Evolutionary conservation across 2,329 filamentous ascomycete genomes (phyloP).

Genomic region (Fusarium protoensiforme): DNA sequence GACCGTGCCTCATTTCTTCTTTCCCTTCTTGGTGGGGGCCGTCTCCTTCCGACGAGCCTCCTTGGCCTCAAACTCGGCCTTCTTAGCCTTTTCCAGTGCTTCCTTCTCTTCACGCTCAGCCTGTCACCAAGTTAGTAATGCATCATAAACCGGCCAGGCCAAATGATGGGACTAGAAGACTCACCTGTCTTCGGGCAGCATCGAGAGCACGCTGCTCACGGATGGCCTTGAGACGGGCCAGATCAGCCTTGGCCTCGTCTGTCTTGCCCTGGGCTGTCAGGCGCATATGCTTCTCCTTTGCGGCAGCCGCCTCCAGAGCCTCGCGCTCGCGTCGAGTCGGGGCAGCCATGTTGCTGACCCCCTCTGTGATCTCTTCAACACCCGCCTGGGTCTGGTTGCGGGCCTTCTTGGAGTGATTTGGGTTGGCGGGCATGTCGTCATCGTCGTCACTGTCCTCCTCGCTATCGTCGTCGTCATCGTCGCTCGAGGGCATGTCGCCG

Average conservation of each 20-base stretch:
- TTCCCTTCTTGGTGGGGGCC: conserved; percentile 63
- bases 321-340: conserved; percentile 70
- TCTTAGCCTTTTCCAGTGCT: conserved; percentile 60
- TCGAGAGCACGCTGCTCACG: conserved; percentile 88
- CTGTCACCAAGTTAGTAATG: conserved; percentile 49
- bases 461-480: conserved; percentile 71
- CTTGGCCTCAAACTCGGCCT: conserved; percentile 63
- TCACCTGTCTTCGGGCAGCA: conserved; percentile 81
- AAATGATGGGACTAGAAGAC: background rate
- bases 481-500: conserved; percentile 85
- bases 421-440: conserved; percentile 83
- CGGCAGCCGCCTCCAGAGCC: conserved; percentile 86
- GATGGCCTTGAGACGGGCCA: conserved; percentile 84
- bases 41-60: conserved; percentile 66
- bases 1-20: conserved; percentile 54
- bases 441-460: conserved; percentile 67
- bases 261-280: conserved; percentile 96
- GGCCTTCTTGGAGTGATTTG: conserved; percentile 86
- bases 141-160: background rate
- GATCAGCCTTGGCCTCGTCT: conserved; percentile 90
- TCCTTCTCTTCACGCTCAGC: conserved; percentile 69
- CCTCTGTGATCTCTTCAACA: conserved; percentile 64
- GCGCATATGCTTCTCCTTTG: conserved; percentile 91
- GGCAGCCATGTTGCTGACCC: conserved; percentile 62
- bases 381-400: conserved; percentile 63